These are phyloP conservation scores for Papiliotrema fonsecae DNA, from an alignment of 1,284 basidiomycete species.

Conservation along the genomic window DNA sequence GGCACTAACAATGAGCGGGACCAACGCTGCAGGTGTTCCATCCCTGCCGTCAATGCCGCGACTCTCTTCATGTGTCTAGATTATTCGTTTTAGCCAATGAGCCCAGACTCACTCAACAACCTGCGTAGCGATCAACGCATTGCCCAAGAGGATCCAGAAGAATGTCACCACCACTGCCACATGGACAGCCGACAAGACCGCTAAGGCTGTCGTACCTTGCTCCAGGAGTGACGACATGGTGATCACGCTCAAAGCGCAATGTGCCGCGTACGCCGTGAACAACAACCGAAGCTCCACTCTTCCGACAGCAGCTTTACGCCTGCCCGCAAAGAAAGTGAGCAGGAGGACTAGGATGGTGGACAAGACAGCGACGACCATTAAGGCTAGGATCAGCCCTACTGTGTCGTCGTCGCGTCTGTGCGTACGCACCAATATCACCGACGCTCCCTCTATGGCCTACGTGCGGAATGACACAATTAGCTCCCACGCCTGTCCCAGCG, in stretches of 20 bases:
- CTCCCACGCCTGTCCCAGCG: constrained; percentile 37
- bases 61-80: not conserved
- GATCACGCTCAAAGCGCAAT: constrained; percentile 69
- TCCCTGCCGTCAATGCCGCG: constrained; percentile 51
- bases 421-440: constrained; percentile 41
- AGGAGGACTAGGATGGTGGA: constrained; percentile 24
- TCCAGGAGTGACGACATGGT: constrained; percentile 69
- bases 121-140: constrained; percentile 74
- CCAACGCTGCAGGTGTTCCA: constrained; percentile 56
- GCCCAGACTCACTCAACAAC: constrained; percentile 51
- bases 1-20: constrained; percentile 55
- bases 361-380: constrained; percentile 36
- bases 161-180: constrained; percentile 62
- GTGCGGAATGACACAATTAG: constrained; percentile 37
- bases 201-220: constrained; percentile 60
- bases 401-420: not conserved
- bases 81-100: no score
- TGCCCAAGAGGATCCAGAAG: constrained; percentile 72
- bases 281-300: constrained; percentile 36
- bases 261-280: constrained; percentile 58
- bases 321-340: constrained; percentile 20
- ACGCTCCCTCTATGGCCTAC: constrained; percentile 29
- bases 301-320: constrained; percentile 41
- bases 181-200: constrained; percentile 66
- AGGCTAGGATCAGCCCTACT: constrained; percentile 16